Base-by-base conservation (phyloP, 352 stramenopile species). In the Phytophthora quininea region DNA sequence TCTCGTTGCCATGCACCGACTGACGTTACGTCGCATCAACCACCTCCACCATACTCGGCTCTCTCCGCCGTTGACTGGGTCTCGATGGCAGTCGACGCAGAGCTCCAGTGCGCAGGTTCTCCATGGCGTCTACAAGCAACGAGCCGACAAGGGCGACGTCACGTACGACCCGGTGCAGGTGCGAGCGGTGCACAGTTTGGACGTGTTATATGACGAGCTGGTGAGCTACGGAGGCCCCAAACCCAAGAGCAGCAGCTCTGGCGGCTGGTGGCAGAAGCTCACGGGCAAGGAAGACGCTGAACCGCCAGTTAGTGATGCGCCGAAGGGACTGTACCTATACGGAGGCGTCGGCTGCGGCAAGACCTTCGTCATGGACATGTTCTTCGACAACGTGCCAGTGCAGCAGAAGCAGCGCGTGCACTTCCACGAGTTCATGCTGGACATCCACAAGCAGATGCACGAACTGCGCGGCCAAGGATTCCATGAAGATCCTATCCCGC, bases 351-450 rank as follows among this genome's bases (percentile, higher is more conserved):
- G 97, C 10, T 98, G 90, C 33, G 98, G 98, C 32, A 99, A 95
- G 79, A 98, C 93, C 12, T 97, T 98, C 67, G 79, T 99, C 5
- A 99, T 99, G 96, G 96, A 99, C 79, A 86, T 98, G 68, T 98
- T 99, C 66, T 98, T 93, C 67, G 74, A 96, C 57, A 64, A 81
- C 15, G 75, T 93, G n/a, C 86, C 86, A 0, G 71, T 93, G 1
- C 47, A 87, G 48, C 65, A 71, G 31, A 98, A 98, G 64, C 77
- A 87, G 60, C 86, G 96, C 30, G 90, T 98, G 48, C 97, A 99
- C 67, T 99, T 99, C 79, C 97, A 99, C 82, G 89, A 96, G 57
- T 99, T 99, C 71, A 98, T 99, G 88, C 83, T 98, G 32, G 89
- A 98, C 48, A 91, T 99, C 33, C 97, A 99, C 77, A 79, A 90